Evolutionary conservation across 371 early-diverging fungal genomes (phyloP).

Genomic region (Rhizomucor miehei): DNA sequence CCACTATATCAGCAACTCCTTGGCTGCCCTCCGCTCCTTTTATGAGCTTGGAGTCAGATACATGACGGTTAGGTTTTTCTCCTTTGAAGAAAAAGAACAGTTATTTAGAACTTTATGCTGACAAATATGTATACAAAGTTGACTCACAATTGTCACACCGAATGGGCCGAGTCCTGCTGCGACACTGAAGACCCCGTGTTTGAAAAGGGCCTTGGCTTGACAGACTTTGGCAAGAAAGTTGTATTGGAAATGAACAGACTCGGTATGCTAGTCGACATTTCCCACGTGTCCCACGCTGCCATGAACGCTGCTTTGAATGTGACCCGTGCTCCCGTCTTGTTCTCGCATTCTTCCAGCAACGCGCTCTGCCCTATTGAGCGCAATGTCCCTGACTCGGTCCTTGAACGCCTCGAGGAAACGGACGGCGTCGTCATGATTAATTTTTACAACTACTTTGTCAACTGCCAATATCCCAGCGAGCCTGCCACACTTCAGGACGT

Average conservation of each 20-base stretch:
- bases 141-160: conserved; percentile 66
- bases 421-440: conserved; percentile 71
- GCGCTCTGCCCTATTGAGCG: conserved; percentile 53
- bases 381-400: conserved; percentile 67
- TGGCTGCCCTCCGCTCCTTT: conserved; percentile 52
- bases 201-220: conserved; percentile 47
- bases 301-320: conserved; percentile 57
- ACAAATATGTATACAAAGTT: conserved; percentile 19
- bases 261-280: conserved; percentile 71
- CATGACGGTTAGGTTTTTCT: conserved; percentile 53
- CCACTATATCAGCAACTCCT: conserved; percentile 61
- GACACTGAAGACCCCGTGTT: conserved; percentile 47
- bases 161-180: conserved; percentile 66
- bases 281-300: conserved; percentile 61
- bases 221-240: conserved; percentile 53
- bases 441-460: conserved; percentile 52
- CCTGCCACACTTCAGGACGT: conserved; percentile 50
- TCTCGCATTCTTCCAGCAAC: conserved; percentile 61
- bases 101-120: too few species aligned
- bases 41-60: conserved; percentile 64
- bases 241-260: conserved; percentile 67
- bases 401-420: conserved; percentile 43
- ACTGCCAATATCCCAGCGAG: conserved; percentile 31
- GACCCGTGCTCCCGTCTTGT: conserved; percentile 60
- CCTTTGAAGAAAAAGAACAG: too few species aligned